Conservation (phyloP, 768 basidiomycete genomes). For the Lactarius evosmus region DNA sequence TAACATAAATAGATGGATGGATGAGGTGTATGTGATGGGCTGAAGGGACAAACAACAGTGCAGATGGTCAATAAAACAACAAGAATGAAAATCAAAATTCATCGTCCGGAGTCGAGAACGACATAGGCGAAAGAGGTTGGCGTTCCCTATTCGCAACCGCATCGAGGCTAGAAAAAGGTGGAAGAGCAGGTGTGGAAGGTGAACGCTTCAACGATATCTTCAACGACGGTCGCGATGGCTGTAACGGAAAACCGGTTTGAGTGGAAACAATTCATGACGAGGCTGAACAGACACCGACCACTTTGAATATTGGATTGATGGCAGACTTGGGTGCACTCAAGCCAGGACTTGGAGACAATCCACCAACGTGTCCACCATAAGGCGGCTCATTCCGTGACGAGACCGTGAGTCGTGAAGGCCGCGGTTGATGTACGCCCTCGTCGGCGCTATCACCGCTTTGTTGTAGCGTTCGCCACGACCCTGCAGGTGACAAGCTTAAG, state of each 20-base stretch:
- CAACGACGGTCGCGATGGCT: slow-evolving; percentile 56
- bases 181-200: slow-evolving; percentile 51
- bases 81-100: slow-evolving; percentile 30
- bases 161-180: slow-evolving; percentile 78
- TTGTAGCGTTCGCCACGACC: slow-evolving; percentile 33
- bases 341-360: slow-evolving; percentile 59
- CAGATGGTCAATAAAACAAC: slow-evolving; percentile 25
- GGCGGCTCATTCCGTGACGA: slow-evolving; percentile 26
- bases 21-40: slow-evolving; percentile 25
- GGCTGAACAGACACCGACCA: slow-evolving; percentile 52
- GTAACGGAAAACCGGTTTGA: slow-evolving; percentile 27
- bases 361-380: slow-evolving; percentile 46
- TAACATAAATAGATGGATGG: slow-evolving; percentile 27
- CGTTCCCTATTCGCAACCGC: slow-evolving; percentile 79
- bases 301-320: slow-evolving; percentile 88
- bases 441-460: slow-evolving; percentile 28
- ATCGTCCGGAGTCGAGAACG: slow-evolving; percentile 53
- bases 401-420: slow-evolving; percentile 29
- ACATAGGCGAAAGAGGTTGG: slow-evolving; percentile 72
- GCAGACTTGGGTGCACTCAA: slow-evolving; percentile 56
- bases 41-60: slow-evolving; percentile 26
- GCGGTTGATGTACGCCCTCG: slow-evolving; percentile 26
- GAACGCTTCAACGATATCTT: slow-evolving; percentile 30
- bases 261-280: neutral
- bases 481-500: slow-evolving; percentile 66